These are phyloP conservation scores for Penicillium sp. DNA, from an alignment of 2,329 filamentous ascomycete species.

Conservation along the genomic window DNA sequence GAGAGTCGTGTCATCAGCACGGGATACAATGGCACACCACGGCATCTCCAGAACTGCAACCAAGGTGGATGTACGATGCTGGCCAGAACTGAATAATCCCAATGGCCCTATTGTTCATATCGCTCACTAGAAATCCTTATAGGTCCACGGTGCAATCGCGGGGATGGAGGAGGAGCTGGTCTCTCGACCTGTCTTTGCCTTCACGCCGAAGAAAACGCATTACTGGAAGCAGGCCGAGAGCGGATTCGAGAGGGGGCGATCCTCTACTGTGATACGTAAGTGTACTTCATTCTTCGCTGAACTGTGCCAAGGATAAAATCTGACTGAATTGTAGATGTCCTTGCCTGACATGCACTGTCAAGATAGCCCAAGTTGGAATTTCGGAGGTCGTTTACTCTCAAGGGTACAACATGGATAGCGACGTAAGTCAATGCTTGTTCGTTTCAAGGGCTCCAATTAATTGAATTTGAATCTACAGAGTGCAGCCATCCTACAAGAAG, in stretches of 20 bases:
- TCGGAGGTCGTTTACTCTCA: conserved; percentile 92
- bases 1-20: conserved; percentile 87
- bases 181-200: conserved; percentile 89
- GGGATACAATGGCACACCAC: conserved; percentile 96
- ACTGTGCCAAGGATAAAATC: background rate
- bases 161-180: conserved; percentile 65
- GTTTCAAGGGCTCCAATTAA: background rate
- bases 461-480: conserved; percentile 46
- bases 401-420: conserved; percentile 88
- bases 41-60: conserved; percentile 83
- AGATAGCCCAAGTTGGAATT: conserved; percentile 96
- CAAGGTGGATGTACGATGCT: conserved; percentile 74
- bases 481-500: conserved; percentile 76
- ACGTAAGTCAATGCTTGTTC: conserved; percentile 42
- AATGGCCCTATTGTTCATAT: background rate
- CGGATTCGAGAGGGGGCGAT: conserved; percentile 78
- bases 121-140: conserved; percentile 5
- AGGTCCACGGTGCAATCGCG: conserved; percentile 74
- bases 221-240: conserved; percentile 90
- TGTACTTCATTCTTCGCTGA: background rate
- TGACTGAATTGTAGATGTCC: conserved; percentile 60
- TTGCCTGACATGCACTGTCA: conserved; percentile 96
- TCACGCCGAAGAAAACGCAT: conserved; percentile 97
- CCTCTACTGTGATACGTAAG: conserved; percentile 82
- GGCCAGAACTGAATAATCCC: background rate